Evolutionary conservation across 768 basidiomycete species (phyloP).

Genomic region (Podaxis sp.): DNA sequence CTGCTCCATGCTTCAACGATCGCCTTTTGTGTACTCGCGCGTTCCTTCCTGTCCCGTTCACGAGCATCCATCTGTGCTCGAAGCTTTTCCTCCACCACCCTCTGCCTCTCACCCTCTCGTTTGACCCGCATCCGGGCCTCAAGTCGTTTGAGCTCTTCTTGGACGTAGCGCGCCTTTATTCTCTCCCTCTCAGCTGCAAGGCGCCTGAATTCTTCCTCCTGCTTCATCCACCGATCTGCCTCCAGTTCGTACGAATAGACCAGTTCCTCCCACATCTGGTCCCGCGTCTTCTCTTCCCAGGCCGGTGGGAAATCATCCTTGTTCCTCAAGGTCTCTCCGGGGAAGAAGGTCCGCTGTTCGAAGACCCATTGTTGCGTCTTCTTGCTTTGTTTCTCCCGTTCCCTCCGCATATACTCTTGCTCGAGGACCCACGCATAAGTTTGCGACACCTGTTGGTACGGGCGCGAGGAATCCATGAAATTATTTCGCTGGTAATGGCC

Average conservation of each 20-base stretch:
- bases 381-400: slow-evolving; percentile 42
- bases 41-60: slow-evolving; percentile 46
- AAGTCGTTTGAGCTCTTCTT: slow-evolving; percentile 56
- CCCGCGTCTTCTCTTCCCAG: slow-evolving; percentile 23
- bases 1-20: slow-evolving; percentile 56
- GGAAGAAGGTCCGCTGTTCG: slow-evolving; percentile 51
- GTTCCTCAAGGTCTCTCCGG: slow-evolving; percentile 19
- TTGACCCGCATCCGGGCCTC: slow-evolving; percentile 52
- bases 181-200: slow-evolving; percentile 46
- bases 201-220: slow-evolving; percentile 45
- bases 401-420: slow-evolving; percentile 46
- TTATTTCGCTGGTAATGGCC: slow-evolving; percentile 2
- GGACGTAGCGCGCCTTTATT: slow-evolving; percentile 41
- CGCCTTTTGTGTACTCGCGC: slow-evolving; percentile 41
- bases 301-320: slow-evolving; percentile 14
- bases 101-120: slow-evolving; percentile 48
- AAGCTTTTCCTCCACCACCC: slow-evolving; percentile 47
- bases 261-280: slow-evolving; percentile 52
- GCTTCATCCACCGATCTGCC: slow-evolving; percentile 52
- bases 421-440: slow-evolving; percentile 53
- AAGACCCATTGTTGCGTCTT: slow-evolving; percentile 67
- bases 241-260: slow-evolving; percentile 52
- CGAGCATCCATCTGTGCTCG: slow-evolving; percentile 34
- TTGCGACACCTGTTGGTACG: slow-evolving; percentile 44
- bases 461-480: slow-evolving; percentile 11